Evolutionary conservation across 2,329 filamentous ascomycete species (phyloP).

Genomic region (Saccharata proteae): DNA sequence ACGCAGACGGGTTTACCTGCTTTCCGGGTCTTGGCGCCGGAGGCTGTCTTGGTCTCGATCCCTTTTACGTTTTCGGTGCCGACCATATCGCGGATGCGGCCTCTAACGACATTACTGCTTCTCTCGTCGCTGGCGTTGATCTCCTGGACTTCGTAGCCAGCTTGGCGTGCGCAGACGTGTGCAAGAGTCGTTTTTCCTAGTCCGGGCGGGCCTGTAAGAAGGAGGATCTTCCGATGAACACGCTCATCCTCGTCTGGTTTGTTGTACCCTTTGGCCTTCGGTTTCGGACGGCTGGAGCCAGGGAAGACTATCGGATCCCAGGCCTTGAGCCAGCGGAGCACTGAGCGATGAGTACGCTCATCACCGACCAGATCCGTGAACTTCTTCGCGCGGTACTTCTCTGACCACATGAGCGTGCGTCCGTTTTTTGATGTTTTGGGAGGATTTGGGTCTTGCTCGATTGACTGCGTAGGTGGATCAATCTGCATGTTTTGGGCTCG

Average conservation of each 20-base stretch:
- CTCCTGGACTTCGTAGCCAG: constrained; percentile 91
- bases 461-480: constrained; percentile 20
- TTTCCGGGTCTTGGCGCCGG: constrained; percentile 48
- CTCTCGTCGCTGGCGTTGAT: constrained; percentile 97
- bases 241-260: constrained; percentile 54
- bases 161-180: constrained; percentile 89
- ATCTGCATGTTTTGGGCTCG: constrained; percentile 15
- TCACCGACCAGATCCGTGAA: constrained; percentile 93
- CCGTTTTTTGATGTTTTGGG: constrained; percentile 17
- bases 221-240: constrained; percentile 72
- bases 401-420: constrained; percentile 69
- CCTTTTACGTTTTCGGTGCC: constrained; percentile 88
- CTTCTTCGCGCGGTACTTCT: constrained; percentile 86
- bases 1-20: constrained; percentile 81
- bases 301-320: constrained; percentile 95
- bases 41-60: constrained; percentile 41
- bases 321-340: constrained; percentile 83
- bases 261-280: constrained; percentile 33
- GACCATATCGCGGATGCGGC: constrained; percentile 79
- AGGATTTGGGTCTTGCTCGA: constrained; percentile 22
- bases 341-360: constrained; percentile 80
- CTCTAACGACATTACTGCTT: constrained; percentile 79
- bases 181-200: constrained; percentile 93
- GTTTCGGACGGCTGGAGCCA: constrained; percentile 50
- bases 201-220: constrained; percentile 84